Conservation (phyloP, 164 flowering plant genomes). For the Berberis thunbergii region DNA sequence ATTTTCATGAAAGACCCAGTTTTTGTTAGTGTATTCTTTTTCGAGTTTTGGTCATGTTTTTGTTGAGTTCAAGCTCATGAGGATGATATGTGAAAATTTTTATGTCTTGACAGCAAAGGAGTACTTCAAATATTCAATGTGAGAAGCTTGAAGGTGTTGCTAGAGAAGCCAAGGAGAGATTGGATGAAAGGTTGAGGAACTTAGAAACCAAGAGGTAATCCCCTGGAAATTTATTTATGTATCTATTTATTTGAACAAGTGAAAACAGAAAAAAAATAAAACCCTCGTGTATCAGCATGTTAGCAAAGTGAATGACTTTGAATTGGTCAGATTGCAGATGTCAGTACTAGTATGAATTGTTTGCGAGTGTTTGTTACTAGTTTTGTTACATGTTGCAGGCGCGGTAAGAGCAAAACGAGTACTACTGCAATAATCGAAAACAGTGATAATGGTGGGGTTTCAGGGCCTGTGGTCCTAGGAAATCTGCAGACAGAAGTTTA, state of each 20-base stretch:
- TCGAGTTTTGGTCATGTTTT: too few relatives aligned
- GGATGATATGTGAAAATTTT: slow-evolving; percentile 22
- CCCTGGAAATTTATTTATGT: not conserved
- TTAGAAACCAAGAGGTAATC: slow-evolving; percentile 33
- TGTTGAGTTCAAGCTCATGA: not conserved
- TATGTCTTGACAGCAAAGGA: slow-evolving; percentile 7
- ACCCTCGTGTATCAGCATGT: too few relatives aligned
- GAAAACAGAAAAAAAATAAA: not conserved
- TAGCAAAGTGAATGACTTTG: too few relatives aligned
- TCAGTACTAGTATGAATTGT: not conserved
- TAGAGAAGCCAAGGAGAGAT: slow-evolving; percentile 72
- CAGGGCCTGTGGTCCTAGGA: slow-evolving; percentile 7
- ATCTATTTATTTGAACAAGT: not conserved
- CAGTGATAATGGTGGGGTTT: slow-evolving; percentile 3
- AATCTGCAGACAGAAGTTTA: slow-evolving; percentile 20
- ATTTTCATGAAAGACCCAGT: not conserved
- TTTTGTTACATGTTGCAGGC: slow-evolving; percentile 1
- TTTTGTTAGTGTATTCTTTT: too few relatives aligned
- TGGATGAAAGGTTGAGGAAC: slow-evolving; percentile 56
- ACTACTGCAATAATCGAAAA: slow-evolving; percentile 8
- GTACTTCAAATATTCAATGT: slow-evolving; percentile 15
- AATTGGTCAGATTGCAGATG: too few relatives aligned
- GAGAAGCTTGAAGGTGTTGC: slow-evolving; percentile 56
- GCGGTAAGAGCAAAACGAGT: slow-evolving; percentile 10
- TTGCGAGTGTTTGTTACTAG: not conserved